Conservation (phyloP, 257 asterid species). For the Ballota nigra region DNA sequence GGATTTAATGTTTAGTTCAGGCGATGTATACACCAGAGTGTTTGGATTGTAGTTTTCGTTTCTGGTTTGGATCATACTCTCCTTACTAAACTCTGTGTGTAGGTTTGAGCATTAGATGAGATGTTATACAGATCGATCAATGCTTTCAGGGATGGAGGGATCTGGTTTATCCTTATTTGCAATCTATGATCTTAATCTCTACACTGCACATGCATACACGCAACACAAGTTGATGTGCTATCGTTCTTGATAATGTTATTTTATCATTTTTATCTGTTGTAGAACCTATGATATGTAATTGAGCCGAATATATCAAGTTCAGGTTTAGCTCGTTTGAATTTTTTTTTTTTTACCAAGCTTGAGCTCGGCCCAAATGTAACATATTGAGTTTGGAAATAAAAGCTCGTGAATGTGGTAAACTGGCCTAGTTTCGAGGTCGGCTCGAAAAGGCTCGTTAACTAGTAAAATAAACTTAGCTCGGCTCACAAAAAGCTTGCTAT, state of each 20-base stretch:
- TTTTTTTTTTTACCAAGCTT: too few relatives aligned
- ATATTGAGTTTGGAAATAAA: too few relatives aligned
- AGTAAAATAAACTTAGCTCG: too few relatives aligned
- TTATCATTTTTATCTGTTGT: not conserved
- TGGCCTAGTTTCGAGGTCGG: too few relatives aligned
- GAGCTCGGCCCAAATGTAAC: too few relatives aligned
- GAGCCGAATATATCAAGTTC: too few relatives aligned
- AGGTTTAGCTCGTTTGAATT: too few relatives aligned
- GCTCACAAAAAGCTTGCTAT: too few relatives aligned
- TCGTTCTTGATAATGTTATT: not conserved
- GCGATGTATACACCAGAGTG: conserved; percentile 65
- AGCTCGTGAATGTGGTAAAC: too few relatives aligned
- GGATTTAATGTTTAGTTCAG: conserved; percentile 56
- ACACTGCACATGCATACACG: not conserved
- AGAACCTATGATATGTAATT: not conserved
- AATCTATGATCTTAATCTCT: not conserved
- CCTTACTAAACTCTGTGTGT: conserved; percentile 29
- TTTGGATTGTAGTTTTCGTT: conserved; percentile 51
- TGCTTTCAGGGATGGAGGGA: conserved; percentile 11
- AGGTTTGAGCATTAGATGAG: conserved; percentile 26
- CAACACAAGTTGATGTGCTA: not conserved
- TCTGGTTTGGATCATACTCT: conserved; percentile 16
- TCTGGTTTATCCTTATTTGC: not conserved
- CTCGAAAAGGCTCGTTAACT: too few relatives aligned
- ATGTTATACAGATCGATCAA: conserved; percentile 1